phyloP scores from a whole-genome alignment of 2,329 filamentous ascomycete species.

The Ophiostoma himal-ulmi region DNA sequence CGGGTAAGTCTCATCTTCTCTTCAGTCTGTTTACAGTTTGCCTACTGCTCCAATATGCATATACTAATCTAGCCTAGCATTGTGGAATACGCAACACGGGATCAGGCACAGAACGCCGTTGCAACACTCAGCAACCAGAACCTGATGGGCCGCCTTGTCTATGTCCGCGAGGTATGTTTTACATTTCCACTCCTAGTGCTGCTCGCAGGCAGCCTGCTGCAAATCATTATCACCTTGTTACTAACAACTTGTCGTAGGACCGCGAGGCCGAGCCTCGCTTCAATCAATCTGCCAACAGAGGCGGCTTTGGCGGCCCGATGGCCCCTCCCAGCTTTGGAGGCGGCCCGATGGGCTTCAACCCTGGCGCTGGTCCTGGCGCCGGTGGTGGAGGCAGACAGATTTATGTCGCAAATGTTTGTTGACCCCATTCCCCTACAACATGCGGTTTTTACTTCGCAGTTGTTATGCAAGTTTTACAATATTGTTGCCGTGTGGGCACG shows the following conservation, averaged over 20 bases:
- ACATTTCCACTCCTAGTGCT: neutral
- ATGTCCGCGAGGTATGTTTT: conserved; percentile 81
- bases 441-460: neutral
- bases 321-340: conserved; percentile 23
- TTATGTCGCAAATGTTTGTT: conserved; percentile 96
- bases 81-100: conserved; percentile 99
- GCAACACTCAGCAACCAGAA: conserved; percentile 98
- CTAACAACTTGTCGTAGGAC: conserved; percentile 54
- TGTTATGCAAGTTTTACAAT: neutral
- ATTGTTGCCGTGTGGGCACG: neutral
- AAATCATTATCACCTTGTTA: neutral
- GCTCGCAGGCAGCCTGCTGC: neutral
- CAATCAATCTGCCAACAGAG: conserved; percentile 63
- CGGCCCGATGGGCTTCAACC: conserved; percentile 48
- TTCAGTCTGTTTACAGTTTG: neutral
- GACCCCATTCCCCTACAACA: conserved; percentile 28
- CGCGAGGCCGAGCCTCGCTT: conserved; percentile 97
- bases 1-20: conserved; percentile 67
- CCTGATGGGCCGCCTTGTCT: conserved; percentile 95
- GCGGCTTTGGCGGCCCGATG: conserved; percentile 50
- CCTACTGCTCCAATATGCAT: neutral
- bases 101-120: conserved; percentile 97
- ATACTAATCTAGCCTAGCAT: conserved; percentile 55
- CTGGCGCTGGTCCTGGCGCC: conserved; percentile 39
- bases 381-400: conserved; percentile 71